Conservation (phyloP, 805 yeast species). For the Kuraishia borneana region DNA sequence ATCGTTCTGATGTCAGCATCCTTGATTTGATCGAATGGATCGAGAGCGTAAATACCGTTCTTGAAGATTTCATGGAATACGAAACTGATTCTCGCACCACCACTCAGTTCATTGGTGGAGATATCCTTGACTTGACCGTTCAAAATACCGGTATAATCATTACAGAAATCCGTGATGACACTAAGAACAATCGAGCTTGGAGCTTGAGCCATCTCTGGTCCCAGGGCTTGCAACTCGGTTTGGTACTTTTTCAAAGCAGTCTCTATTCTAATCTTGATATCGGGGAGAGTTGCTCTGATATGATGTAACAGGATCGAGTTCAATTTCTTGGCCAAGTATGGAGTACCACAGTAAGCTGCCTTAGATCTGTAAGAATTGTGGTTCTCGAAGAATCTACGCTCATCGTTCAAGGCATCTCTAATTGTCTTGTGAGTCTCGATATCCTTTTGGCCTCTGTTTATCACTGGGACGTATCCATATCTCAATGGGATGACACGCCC, state of each 20-base stretch:
- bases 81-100: slow-evolving; percentile 96
- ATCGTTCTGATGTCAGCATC: slow-evolving; percentile 95
- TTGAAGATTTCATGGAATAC: slow-evolving; percentile 95
- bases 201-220: slow-evolving; percentile 82
- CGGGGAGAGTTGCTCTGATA: slow-evolving; percentile 82
- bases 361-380: slow-evolving; percentile 89
- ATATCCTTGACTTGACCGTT: slow-evolving; percentile 91
- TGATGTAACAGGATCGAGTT: slow-evolving; percentile 83
- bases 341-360: slow-evolving; percentile 98
- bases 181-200: slow-evolving; percentile 84
- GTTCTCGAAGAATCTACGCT: slow-evolving; percentile 68
- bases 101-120: slow-evolving; percentile 82
- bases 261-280: slow-evolving; percentile 84
- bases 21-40: slow-evolving; percentile 93
- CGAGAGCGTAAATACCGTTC: slow-evolving; percentile 83
- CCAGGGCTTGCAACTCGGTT: slow-evolving; percentile 63
- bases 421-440: slow-evolving; percentile 83
- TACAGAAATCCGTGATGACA: slow-evolving; percentile 86
- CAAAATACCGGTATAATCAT: slow-evolving; percentile 81
- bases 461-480: slow-evolving; percentile 94
- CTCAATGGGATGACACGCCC: slow-evolving; percentile 93
- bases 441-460: slow-evolving; percentile 95
- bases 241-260: slow-evolving; percentile 76
- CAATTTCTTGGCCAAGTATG: slow-evolving; percentile 85
- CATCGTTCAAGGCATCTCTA: slow-evolving; percentile 76